Evolutionary conservation across 352 stramenopile species (phyloP), one percentile per base, ranked within the genome.

Genomic region (Phytophthora meadii): DNA sequence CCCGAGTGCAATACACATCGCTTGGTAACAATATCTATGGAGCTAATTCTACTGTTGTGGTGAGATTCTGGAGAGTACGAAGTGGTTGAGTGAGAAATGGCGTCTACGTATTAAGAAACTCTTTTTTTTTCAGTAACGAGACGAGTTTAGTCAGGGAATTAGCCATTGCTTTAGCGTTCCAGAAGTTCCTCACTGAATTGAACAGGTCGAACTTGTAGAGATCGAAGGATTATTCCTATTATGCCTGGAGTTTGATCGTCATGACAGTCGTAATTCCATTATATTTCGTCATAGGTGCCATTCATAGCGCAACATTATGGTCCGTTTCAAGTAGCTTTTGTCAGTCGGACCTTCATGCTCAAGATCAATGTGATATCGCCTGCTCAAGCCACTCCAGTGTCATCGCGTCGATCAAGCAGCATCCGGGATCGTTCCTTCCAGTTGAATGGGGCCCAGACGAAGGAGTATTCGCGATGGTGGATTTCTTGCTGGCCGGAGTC

Each of bases 71-170:
- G 19, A 19, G 19, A 19, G 19, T 19, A 19, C 19, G 19, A 19
- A 19, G 19, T 19, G 19, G 19, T 19, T 19, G 19, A 19, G 19
- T 19, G 19, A 19, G 19, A 19, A 19, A 19, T 19, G 19, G 22
- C 2, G 27, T 8, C 11, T 65, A 3, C 30, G 37, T 3, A 25
- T 65, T 7, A 75, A 68, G 17, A 41, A 57, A 11, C 7, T 62
- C 3, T 32, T 75, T 24, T 75, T 24, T 19, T 65, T 72, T 22
- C 41, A 69, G 48, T 42, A 47, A 69, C 42, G 53, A 73, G 15
- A 56, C 50, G 3, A 17, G 53, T 7, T 39, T 69, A 3, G n/a
- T 57, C 4, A 46, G 56, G 0, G 56, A 57, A 19, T n/a, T 64
- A 2, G 34, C 61, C 6, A 48, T 9, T 12, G 34, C 11, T 40